Percentiles rank a stretch among this genome's conserved stretches.
phyloP scores from a whole-genome alignment of 257 asterid species.

The Striga asiatica region DNA sequence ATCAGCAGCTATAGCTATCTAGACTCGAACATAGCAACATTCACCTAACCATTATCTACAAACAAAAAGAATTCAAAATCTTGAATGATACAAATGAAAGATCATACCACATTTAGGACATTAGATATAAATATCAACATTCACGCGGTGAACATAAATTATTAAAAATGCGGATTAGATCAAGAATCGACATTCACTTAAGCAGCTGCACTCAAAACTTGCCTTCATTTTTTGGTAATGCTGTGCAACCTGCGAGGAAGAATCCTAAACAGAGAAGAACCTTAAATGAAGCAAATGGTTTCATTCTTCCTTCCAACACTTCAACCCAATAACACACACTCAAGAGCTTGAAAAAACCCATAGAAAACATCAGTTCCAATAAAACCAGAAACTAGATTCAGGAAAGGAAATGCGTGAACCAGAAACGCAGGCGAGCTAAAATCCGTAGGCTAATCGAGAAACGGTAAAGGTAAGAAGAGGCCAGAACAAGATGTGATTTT shows the following conservation, averaged over 20 bases:
- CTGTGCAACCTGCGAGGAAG: conserved; percentile 25
- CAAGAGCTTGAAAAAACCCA: conserved; percentile 16
- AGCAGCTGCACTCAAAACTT: conserved; percentile 6
- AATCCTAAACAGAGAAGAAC: conserved; percentile 36
- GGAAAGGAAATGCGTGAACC: no score
- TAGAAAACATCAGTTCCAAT: neutral
- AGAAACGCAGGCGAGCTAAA: no score
- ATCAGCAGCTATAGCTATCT: conserved; percentile 1
- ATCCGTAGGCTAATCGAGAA: no score
- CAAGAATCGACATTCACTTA: conserved; percentile 35
- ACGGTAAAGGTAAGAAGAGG: neutral
- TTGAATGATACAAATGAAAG: conserved; percentile 4
- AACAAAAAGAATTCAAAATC: conserved; percentile 17
- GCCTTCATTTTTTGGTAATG: conserved; percentile 68
- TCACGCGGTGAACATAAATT: neutral
- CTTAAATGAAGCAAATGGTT: conserved; percentile 22
- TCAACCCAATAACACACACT: neutral
- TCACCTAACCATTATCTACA: neutral
- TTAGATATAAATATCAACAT: neutral
- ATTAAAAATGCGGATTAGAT: neutral
- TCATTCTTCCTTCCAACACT: conserved; percentile 28
- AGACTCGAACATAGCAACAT: neutral
- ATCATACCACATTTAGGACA: conserved; percentile 20
- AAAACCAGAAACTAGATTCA: neutral
- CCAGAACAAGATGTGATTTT: neutral